A percentile compares a stretch with the other conserved stretches of the same genome.
Evolutionary conservation across 1,284 basidiomycete species (phyloP).

Genomic region (Termitomyces sp.): DNA sequence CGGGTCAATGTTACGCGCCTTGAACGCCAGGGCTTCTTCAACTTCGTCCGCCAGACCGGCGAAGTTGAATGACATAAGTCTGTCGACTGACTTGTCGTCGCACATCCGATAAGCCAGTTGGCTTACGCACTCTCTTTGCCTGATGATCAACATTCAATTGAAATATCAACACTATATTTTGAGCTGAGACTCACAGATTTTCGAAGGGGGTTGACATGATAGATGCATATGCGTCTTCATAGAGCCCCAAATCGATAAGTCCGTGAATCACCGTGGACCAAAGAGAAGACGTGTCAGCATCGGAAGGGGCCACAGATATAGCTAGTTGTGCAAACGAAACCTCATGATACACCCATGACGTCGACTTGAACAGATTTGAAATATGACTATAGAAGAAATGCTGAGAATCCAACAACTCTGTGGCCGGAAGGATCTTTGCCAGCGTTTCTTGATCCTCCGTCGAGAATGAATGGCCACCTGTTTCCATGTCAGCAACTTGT

Average conservation of each 20-base stretch:
- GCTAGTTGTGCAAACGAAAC: constrained; percentile 74
- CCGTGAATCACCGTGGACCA: constrained; percentile 81
- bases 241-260: constrained; percentile 65
- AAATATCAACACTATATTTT: not conserved
- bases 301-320: constrained; percentile 57
- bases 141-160: constrained; percentile 27
- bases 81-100: constrained; percentile 78
- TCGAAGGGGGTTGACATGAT: constrained; percentile 71
- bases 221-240: constrained; percentile 81
- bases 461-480: constrained; percentile 50
- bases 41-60: constrained; percentile 83
- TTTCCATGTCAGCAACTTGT: constrained; percentile 3
- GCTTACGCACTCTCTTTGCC: constrained; percentile 75
- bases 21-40: constrained; percentile 87
- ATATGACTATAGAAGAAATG: constrained; percentile 77
- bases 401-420: constrained; percentile 52
- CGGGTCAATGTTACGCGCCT: constrained; percentile 92
- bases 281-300: constrained; percentile 54
- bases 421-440: constrained; percentile 55
- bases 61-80: constrained; percentile 83
- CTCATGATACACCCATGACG: constrained; percentile 54
- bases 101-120: constrained; percentile 91
- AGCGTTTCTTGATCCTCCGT: constrained; percentile 63
- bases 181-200: constrained; percentile 57
- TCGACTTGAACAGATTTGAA: constrained; percentile 66